Conservation (phyloP, 371 early-diverging fungal species). For the Blastocladiella emersonii region DNA sequence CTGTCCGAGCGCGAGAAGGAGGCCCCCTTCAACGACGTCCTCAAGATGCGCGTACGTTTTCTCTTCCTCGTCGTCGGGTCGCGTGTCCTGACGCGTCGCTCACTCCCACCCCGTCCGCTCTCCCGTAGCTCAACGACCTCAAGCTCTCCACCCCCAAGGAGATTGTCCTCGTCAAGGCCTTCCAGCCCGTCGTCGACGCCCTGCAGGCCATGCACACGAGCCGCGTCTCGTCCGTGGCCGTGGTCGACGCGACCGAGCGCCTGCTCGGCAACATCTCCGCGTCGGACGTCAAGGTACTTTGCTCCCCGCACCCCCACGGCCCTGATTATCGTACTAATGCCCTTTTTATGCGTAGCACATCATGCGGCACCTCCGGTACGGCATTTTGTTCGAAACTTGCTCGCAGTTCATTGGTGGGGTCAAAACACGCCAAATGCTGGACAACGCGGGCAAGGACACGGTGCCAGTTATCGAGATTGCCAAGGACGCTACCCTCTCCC, state of each 20-base stretch:
- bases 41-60: background rate
- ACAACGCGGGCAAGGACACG: slow-evolving; percentile 2
- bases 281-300: slow-evolving; percentile 42
- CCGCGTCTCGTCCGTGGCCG: slow-evolving; percentile 45
- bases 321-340: background rate
- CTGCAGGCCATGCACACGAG: slow-evolving; percentile 19
- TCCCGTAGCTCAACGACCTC: background rate
- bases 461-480: slow-evolving; percentile 4
- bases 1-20: background rate
- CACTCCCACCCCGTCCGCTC: no score
- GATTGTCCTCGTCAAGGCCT: background rate
- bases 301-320: no score
- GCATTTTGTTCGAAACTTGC: background rate
- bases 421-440: slow-evolving; percentile 6
- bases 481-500: background rate
- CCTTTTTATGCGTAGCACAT: background rate
- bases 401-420: slow-evolving; percentile 1
- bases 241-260: slow-evolving; percentile 38
- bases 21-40: background rate
- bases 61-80: no score
- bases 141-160: background rate
- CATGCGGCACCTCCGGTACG: slow-evolving; percentile 1
- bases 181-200: background rate
- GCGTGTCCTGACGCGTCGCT: no score
- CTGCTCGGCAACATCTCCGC: slow-evolving; percentile 53